These are phyloP conservation scores for Pilaira anomala DNA, from an alignment of 192 early-diverging fungal genomes.

Conservation along the genomic window DNA sequence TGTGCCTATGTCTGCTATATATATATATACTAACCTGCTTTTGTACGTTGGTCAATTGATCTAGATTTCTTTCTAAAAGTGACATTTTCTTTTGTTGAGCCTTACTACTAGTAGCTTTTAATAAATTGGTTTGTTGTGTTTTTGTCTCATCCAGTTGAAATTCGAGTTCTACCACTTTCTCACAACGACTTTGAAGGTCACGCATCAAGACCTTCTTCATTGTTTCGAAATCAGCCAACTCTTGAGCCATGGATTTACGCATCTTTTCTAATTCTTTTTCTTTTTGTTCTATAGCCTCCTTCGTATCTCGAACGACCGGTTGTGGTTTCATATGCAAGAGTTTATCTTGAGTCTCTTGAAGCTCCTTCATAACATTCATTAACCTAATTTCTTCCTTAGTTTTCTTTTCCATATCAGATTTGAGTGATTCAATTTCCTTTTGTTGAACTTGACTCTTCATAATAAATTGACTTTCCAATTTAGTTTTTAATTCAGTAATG, in stretches of 20 bases:
- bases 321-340: conserved; percentile 32
- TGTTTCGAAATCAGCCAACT: conserved; percentile 87
- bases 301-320: background rate
- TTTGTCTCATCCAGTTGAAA: conserved; percentile 93
- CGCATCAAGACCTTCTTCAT: conserved; percentile 99
- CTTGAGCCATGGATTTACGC: conserved; percentile 44
- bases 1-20: background rate
- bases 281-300: conserved; percentile 37
- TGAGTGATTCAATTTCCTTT: conserved; percentile 73
- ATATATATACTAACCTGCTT: conserved; percentile 66
- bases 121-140: conserved; percentile 84
- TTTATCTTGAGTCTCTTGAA: conserved; percentile 58
- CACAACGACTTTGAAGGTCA: conserved; percentile 95
- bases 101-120: conserved; percentile 75
- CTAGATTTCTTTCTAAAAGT: conserved; percentile 92
- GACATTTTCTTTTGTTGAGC: conserved; percentile 93
- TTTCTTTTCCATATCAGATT: conserved; percentile 65
- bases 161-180: conserved; percentile 97
- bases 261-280: conserved; percentile 78
- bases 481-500: conserved; percentile 79
- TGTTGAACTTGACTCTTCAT: conserved; percentile 74
- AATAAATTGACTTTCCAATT: conserved; percentile 83
- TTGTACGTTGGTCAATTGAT: conserved; percentile 93
- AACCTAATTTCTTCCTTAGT: conserved; percentile 64
- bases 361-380: conserved; percentile 54